Conservation (phyloP, 2,329 filamentous ascomycete species). For the Aspergillus tamarii region DNA sequence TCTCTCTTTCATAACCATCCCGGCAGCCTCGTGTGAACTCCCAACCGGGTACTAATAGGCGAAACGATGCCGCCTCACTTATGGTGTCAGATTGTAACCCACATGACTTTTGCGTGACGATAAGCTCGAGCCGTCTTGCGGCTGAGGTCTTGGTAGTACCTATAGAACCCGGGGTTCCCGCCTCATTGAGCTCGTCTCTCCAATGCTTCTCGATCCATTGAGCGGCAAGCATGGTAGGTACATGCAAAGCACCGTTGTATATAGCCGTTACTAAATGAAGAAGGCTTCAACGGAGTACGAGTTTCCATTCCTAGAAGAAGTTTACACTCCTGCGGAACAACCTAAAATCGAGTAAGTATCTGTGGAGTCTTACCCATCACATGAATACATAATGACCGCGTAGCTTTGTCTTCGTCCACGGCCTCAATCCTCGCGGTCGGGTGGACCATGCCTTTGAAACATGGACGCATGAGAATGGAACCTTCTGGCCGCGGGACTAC, state of each 20-base stretch:
- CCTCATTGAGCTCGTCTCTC: not conserved
- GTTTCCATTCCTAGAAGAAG: slow-evolving; percentile 35
- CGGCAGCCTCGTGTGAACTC: not conserved
- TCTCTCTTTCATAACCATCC: not conserved
- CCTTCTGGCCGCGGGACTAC: slow-evolving; percentile 30
- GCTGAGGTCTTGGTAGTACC: slow-evolving; percentile 1
- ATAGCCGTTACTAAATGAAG: slow-evolving; percentile 3
- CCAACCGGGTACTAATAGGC: slow-evolving; percentile 4
- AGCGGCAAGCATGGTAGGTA: slow-evolving; percentile 16
- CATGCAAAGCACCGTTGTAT: not conserved
- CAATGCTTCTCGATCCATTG: not conserved
- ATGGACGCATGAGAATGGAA: slow-evolving; percentile 35
- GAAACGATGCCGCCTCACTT: not conserved
- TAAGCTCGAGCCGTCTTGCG: not conserved
- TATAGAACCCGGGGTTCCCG: not conserved
- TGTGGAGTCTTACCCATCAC: too few species aligned
- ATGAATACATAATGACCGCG: not conserved
- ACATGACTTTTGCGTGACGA: not conserved
- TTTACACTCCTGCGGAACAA: slow-evolving; percentile 27
- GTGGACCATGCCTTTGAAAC: slow-evolving; percentile 37
- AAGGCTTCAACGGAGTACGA: slow-evolving; percentile 27
- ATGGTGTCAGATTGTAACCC: not conserved
- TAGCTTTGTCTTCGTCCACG: slow-evolving; percentile 38
- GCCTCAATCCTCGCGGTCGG: slow-evolving; percentile 34
- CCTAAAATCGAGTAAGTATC: slow-evolving; percentile 33